phyloP scores from a whole-genome alignment of 2,329 filamentous ascomycete species.

The Fusarium beomiforme region DNA sequence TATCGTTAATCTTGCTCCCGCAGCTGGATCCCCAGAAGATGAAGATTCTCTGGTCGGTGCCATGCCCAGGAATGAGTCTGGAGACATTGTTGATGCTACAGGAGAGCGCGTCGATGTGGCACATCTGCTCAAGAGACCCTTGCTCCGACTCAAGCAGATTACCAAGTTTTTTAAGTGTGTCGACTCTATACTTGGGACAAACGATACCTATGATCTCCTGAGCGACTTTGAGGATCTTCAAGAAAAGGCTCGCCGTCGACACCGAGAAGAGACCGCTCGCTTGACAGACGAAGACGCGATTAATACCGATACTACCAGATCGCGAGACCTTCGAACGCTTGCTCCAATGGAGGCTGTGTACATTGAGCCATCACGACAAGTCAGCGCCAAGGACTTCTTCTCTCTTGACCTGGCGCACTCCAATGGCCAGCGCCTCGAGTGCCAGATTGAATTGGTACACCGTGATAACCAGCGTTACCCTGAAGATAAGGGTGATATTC shows the following conservation, averaged over 20 bases:
- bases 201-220: constrained; percentile 53
- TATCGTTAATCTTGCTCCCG: constrained; percentile 88
- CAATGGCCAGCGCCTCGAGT: constrained; percentile 88
- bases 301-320: constrained; percentile 82
- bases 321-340: constrained; percentile 81
- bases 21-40: constrained; percentile 62
- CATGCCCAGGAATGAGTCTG: constrained; percentile 69
- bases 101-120: constrained; percentile 95
- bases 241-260: constrained; percentile 74
- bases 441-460: constrained; percentile 86
- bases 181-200: constrained; percentile 63
- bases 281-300: constrained; percentile 85
- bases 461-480: constrained; percentile 79
- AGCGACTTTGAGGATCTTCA: constrained; percentile 76
- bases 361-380: constrained; percentile 82
- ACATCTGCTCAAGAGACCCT: constrained; percentile 87
- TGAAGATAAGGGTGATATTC: constrained; percentile 80
- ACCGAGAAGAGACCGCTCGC: constrained; percentile 75
- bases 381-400: constrained; percentile 90
- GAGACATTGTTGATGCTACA: constrained; percentile 75
- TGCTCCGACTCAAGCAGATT: constrained; percentile 89
- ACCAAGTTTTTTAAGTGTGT: constrained; percentile 81
- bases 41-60: constrained; percentile 68
- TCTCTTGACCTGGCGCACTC: constrained; percentile 87
- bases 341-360: constrained; percentile 74